Evolutionary conservation across 2,329 filamentous ascomycete species (phyloP).

Genomic region (Penicillium sp.): DNA sequence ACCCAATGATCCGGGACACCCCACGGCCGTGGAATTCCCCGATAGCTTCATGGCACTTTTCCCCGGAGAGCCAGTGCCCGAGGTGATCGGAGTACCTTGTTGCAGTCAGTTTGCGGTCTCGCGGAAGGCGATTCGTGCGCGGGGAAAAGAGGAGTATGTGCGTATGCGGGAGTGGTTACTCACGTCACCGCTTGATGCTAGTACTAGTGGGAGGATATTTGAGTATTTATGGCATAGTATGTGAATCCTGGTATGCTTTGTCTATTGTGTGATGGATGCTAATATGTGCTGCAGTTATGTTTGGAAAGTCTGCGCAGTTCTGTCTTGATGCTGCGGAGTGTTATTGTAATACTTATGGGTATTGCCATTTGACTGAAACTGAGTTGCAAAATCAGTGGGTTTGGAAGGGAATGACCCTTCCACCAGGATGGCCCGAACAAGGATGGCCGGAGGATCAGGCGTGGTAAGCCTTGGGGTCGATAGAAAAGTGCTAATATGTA

Average conservation of each 20-base stretch:
- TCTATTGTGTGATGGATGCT: neutral
- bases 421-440: constrained; percentile 17
- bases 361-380: constrained; percentile 23
- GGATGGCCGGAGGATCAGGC: neutral
- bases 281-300: constrained; percentile 20
- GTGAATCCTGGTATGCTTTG: constrained; percentile 3
- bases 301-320: constrained; percentile 23
- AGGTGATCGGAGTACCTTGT: constrained; percentile 48
- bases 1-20: constrained; percentile 22
- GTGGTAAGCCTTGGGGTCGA: neutral
- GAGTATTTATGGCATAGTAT: constrained; percentile 60
- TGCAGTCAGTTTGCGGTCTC: constrained; percentile 56
- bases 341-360: constrained; percentile 27
- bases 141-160: constrained; percentile 46
- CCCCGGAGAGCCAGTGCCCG: constrained; percentile 35
- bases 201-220: constrained; percentile 51
- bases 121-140: constrained; percentile 43
- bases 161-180: constrained; percentile 50
- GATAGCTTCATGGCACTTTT: constrained; percentile 49
- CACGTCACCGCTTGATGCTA: constrained; percentile 46
- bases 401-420: constrained; percentile 21
- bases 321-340: constrained; percentile 20
- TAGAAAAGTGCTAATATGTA: neutral
- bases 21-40: constrained; percentile 28
- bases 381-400: constrained; percentile 22